phyloP scores from a whole-genome alignment of 148 eudicot species.

The Pouteria glomerata region DNA sequence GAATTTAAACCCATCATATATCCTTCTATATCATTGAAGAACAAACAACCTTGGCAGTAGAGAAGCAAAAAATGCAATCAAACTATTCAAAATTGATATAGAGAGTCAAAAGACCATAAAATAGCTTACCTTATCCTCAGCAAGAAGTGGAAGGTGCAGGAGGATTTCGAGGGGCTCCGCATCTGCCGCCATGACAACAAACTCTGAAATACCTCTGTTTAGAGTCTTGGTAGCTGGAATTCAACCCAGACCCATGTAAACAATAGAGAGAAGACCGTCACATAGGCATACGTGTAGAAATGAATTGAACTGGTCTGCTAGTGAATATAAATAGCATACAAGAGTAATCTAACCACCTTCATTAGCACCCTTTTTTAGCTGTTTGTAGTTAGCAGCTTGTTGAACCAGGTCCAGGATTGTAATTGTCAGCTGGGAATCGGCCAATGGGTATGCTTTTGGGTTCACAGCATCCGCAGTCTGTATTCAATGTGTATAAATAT shows the following conservation, averaged over 20 bases:
- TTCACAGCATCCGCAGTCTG: conserved; percentile 58
- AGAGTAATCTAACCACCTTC: background rate
- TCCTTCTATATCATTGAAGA: background rate
- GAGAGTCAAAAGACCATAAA: background rate
- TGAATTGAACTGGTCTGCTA: too few species aligned
- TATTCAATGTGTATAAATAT: background rate
- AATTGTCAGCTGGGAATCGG: conserved; percentile 64
- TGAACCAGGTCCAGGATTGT: conserved; percentile 76
- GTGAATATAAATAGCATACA: too few species aligned
- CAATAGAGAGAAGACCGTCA: background rate
- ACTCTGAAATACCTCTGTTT: conserved; percentile 74
- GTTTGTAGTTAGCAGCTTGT: conserved; percentile 81
- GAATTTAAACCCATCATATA: background rate
- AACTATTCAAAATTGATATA: background rate
- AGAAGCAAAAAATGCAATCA: background rate
- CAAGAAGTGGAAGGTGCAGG: conserved; percentile 69
- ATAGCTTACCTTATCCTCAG: conserved; percentile 61
- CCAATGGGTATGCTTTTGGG: conserved; percentile 85
- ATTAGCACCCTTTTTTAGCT: conserved; percentile 11
- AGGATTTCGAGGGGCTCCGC: conserved; percentile 73
- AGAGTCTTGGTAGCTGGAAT: conserved; percentile 63
- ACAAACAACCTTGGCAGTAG: background rate
- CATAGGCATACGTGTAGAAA: too few species aligned
- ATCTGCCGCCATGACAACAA: conserved; percentile 75
- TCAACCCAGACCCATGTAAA: background rate